A percentile compares a stretch with the other conserved stretches of the same genome.
phyloP scores from a whole-genome alignment of 495 filamentous ascomycete species.

The Gamarada debralockiae region DNA sequence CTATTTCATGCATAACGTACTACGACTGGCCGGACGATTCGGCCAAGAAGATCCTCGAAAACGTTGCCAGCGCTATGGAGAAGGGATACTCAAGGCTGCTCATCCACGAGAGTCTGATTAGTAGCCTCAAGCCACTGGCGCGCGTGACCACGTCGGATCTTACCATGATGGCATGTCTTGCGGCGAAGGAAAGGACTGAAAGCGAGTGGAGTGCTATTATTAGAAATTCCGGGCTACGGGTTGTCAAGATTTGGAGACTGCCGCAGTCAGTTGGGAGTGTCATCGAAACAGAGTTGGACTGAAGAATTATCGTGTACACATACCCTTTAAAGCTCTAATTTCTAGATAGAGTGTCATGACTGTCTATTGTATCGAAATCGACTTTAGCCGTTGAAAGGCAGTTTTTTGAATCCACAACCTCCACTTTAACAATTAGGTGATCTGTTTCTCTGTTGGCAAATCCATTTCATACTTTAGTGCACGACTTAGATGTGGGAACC shows the following conservation, averaged over 20 bases:
- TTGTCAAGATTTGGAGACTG: constrained; percentile 36
- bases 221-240: constrained; percentile 2
- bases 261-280: constrained; percentile 20
- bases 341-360: too few relatives aligned
- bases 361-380: too few relatives aligned
- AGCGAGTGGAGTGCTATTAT: not conserved
- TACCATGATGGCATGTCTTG: constrained; percentile 33
- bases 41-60: not conserved
- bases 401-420: too few relatives aligned
- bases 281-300: not conserved
- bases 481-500: too few relatives aligned
- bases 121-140: constrained; percentile 21
- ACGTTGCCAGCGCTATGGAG: not conserved
- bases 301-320: not conserved
- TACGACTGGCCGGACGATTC: constrained; percentile 25
- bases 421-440: too few relatives aligned
- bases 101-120: not conserved
- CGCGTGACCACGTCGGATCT: constrained; percentile 31
- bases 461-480: too few relatives aligned
- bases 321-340: too few relatives aligned
- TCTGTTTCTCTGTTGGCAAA: too few relatives aligned
- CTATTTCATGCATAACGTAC: constrained; percentile 30
- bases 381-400: too few relatives aligned
- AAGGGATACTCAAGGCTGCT: not conserved
- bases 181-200: constrained; percentile 14